Conservation (phyloP, 306 rosid genomes). For the Rosa lucieae region DNA sequence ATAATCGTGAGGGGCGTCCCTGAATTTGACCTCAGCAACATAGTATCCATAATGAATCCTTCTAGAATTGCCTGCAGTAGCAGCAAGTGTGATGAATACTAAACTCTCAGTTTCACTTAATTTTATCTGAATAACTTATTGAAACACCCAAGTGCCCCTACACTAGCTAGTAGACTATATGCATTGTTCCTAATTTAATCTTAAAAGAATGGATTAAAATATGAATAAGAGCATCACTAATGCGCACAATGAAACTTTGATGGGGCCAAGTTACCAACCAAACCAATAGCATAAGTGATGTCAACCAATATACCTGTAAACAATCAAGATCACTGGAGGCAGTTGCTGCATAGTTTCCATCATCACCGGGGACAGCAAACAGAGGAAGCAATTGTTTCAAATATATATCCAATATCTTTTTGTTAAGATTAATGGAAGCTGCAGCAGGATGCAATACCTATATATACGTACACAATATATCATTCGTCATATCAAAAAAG, state of each 20-base stretch:
- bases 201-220: background rate
- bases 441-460: conserved; percentile 74
- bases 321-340: conserved; percentile 84
- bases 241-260: background rate
- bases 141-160: background rate
- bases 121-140: background rate
- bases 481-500: background rate
- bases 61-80: conserved; percentile 74
- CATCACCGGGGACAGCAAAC: conserved; percentile 59
- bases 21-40: conserved; percentile 94
- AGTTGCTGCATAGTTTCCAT: conserved; percentile 84
- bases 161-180: background rate
- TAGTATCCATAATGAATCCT: conserved; percentile 90
- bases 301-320: conserved; percentile 56
- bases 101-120: background rate
- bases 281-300: background rate
- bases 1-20: conserved; percentile 67
- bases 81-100: background rate
- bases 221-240: background rate
- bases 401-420: conserved; percentile 67
- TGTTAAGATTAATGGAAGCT: conserved; percentile 65
- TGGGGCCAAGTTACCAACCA: conserved; percentile 6
- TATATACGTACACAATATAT: background rate
- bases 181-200: background rate
- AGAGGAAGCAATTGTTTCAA: conserved; percentile 61